Percentiles rank a stretch among this genome's conserved stretches.
Conservation (phyloP, 2,329 filamentous ascomycete species). For the Ramichloridium luteum region DNA sequence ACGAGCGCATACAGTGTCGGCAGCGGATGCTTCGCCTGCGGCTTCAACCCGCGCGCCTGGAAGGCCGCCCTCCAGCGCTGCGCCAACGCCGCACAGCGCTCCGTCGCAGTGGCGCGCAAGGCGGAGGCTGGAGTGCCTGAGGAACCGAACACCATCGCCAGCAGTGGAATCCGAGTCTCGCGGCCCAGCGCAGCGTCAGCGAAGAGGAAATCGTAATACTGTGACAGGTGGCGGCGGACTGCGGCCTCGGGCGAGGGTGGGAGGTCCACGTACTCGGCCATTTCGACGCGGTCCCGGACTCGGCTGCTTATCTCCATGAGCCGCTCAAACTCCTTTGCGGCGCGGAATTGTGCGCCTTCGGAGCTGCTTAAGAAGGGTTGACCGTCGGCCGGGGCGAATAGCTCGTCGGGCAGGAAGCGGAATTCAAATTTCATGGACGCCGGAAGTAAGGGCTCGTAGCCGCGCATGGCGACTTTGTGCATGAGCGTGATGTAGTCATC, state of each 20-base stretch:
- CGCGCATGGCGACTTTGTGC: constrained; percentile 42
- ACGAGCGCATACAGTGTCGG: constrained; percentile 45
- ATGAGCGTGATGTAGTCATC: constrained; percentile 41
- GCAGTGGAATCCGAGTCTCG: constrained; percentile 27
- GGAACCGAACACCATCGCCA: constrained; percentile 33
- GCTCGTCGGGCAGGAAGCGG: constrained; percentile 37
- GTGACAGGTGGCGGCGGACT: constrained; percentile 18
- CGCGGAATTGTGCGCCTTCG: constrained; percentile 34
- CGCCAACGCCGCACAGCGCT: constrained; percentile 24
- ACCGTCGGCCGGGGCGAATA: constrained; percentile 36
- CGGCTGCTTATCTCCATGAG: constrained; percentile 40
- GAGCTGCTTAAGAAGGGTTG: constrained; percentile 35
- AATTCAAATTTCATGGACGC: constrained; percentile 42
- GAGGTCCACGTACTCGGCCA: constrained; percentile 14
- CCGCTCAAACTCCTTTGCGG: constrained; percentile 38
- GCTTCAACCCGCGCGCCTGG: background rate
- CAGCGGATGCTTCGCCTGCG: constrained; percentile 19
- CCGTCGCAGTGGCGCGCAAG: constrained; percentile 32
- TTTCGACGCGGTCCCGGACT: constrained; percentile 38
- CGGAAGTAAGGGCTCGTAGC: constrained; percentile 44
- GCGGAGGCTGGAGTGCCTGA: constrained; percentile 28
- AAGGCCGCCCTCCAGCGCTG: background rate
- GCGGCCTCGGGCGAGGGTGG: constrained; percentile 12
- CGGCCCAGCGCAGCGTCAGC: constrained; percentile 34
- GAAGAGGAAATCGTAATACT: constrained; percentile 44